phyloP scores from a whole-genome alignment of 2,329 filamentous ascomycete genomes.

The Hypoxylon sp. region DNA sequence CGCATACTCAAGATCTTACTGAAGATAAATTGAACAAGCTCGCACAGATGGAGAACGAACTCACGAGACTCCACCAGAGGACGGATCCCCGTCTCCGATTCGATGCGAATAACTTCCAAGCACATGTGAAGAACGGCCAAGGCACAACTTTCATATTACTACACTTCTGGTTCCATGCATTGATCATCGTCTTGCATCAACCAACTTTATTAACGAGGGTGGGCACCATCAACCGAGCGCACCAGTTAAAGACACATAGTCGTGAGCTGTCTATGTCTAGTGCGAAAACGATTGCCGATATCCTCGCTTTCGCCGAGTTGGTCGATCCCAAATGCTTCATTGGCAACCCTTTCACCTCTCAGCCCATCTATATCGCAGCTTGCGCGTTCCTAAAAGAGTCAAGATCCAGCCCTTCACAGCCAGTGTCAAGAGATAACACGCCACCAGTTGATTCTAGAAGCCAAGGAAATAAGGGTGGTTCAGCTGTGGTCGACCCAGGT shows the following conservation, averaged over 20 bases:
- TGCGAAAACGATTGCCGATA: slow-evolving; percentile 92
- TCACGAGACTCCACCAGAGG: slow-evolving; percentile 80
- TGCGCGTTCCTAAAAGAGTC: slow-evolving; percentile 91
- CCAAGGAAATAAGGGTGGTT: slow-evolving; percentile 41
- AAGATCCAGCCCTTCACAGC: slow-evolving; percentile 76
- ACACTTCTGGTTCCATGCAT: slow-evolving; percentile 90
- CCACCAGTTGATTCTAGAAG: slow-evolving; percentile 58
- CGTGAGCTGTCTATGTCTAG: slow-evolving; percentile 88
- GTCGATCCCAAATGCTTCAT: slow-evolving; percentile 89
- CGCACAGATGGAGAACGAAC: slow-evolving; percentile 82
- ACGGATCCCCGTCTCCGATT: slow-evolving; percentile 84
- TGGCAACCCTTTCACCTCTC: slow-evolving; percentile 89
- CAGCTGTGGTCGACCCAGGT: slow-evolving; percentile 53
- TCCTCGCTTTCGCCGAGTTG: slow-evolving; percentile 86
- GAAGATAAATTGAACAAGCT: slow-evolving; percentile 80
- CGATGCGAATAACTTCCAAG: slow-evolving; percentile 87
- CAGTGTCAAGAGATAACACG: slow-evolving; percentile 72
- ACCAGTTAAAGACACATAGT: slow-evolving; percentile 84
- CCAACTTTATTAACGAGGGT: slow-evolving; percentile 86
- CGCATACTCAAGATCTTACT: slow-evolving; percentile 80
- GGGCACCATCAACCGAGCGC: slow-evolving; percentile 68
- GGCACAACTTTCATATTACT: slow-evolving; percentile 89
- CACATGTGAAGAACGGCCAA: slow-evolving; percentile 84
- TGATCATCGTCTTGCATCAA: slow-evolving; percentile 88
- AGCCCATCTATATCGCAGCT: slow-evolving; percentile 92